Conservation (phyloP, 805 yeast genomes). For the Myxozyma geophila region DNA sequence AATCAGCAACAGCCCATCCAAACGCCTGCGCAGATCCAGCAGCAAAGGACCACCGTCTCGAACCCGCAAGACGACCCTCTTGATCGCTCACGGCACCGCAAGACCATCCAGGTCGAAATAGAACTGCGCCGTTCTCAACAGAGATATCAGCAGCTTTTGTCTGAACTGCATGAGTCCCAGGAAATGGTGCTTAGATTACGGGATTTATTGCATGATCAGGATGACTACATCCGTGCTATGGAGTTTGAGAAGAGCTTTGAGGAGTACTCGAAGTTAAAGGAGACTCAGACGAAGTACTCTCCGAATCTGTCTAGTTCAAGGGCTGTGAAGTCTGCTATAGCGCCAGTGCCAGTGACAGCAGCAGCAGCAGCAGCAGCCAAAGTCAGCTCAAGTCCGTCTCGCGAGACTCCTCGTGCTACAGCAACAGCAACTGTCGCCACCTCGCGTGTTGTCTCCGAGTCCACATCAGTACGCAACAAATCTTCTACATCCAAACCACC, state of each 20-base stretch:
- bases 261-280: slow-evolving; percentile 1
- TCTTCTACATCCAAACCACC: background rate
- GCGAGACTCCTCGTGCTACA: background rate
- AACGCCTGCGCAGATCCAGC: background rate
- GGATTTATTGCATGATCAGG: slow-evolving; percentile 25
- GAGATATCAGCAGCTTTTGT: background rate
- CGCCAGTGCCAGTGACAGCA: background rate
- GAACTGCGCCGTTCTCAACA: slow-evolving; percentile 1
- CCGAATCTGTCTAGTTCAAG: too few species aligned
- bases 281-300: background rate
- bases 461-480: background rate
- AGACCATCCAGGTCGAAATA: background rate
- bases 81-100: background rate
- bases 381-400: background rate
- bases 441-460: background rate
- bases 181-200: slow-evolving; percentile 4
- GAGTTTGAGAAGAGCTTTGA: slow-evolving; percentile 14
- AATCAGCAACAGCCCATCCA: too few species aligned
- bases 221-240: slow-evolving; percentile 28
- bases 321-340: background rate
- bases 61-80: background rate
- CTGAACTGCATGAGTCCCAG: slow-evolving; percentile 19
- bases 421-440: background rate
- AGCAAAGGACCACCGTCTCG: background rate
- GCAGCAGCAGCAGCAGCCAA: background rate